These are phyloP conservation scores for Tulasnella sp. DNA, from an alignment of 768 basidiomycete genomes.

Conservation along the genomic window DNA sequence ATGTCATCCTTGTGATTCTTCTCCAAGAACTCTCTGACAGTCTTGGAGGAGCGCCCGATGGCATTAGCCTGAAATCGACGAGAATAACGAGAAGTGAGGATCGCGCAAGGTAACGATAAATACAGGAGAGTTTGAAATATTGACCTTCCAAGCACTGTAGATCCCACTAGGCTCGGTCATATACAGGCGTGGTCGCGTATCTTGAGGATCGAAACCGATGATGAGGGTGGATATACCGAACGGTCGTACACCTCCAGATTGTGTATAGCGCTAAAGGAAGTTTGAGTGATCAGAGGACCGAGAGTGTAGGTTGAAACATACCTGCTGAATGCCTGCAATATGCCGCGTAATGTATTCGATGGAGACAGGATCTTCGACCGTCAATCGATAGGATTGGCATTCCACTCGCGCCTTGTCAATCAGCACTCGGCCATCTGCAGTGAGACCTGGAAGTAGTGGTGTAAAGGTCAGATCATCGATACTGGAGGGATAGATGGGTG, in stretches of 20 bases:
- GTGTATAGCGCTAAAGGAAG: slow-evolving; percentile 71
- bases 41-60: slow-evolving; percentile 95
- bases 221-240: slow-evolving; percentile 97
- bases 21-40: slow-evolving; percentile 95
- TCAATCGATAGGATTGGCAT: slow-evolving; percentile 93
- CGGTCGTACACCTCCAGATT: slow-evolving; percentile 96
- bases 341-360: slow-evolving; percentile 98
- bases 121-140: slow-evolving; percentile 6
- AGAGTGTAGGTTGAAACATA: slow-evolving; percentile 27
- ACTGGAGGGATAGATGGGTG: neutral
- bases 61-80: slow-evolving; percentile 66
- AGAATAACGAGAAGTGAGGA: neutral
- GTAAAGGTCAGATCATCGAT: neutral
- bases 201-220: slow-evolving; percentile 93
- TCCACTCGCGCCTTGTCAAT: slow-evolving; percentile 98
- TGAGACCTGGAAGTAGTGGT: slow-evolving; percentile 52
- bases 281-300: neutral
- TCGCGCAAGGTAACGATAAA: neutral
- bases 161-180: slow-evolving; percentile 98
- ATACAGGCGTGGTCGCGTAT: slow-evolving; percentile 77
- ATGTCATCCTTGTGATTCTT: slow-evolving; percentile 94
- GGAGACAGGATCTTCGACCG: slow-evolving; percentile 95
- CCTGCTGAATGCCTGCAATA: slow-evolving; percentile 98
- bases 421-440: slow-evolving; percentile 92
- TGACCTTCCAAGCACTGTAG: slow-evolving; percentile 96